A percentile compares a stretch with the other conserved stretches of the same genome.
These are phyloP conservation scores for Paramecium sonneborni DNA, from an alignment of 73 alveolate genomes.

Conservation along the genomic window DNA sequence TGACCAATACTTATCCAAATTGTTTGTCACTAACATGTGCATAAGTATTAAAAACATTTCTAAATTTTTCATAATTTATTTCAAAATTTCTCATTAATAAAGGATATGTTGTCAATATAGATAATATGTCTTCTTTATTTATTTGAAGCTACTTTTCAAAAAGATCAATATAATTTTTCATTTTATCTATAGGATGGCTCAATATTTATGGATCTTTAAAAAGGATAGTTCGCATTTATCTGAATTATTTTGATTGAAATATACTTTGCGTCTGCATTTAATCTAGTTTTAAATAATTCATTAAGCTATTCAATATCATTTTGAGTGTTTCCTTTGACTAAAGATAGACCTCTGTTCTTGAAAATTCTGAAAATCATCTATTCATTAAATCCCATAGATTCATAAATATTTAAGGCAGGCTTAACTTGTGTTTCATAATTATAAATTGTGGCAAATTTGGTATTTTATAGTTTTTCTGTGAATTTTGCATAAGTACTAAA, in stretches of 20 bases:
- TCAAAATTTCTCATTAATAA: not conserved
- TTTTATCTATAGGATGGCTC: not conserved
- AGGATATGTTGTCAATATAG: constrained; percentile 6
- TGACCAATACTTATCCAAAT: not conserved
- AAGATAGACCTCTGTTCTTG: not conserved
- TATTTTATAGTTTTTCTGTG: not conserved
- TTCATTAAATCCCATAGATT: not conserved
- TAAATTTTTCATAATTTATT: not conserved
- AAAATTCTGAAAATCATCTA: not conserved
- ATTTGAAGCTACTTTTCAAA: not conserved
- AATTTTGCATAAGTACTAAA: constrained; percentile 15
- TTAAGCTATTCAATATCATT: not conserved
- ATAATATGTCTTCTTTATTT: not conserved
- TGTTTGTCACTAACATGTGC: not conserved
- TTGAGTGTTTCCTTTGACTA: not conserved
- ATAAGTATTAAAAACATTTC: not conserved
- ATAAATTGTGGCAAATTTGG: not conserved
- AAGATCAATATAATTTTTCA: not conserved
- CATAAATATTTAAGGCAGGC: not conserved
- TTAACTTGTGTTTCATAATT: not conserved
- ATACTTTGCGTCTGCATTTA: not conserved
- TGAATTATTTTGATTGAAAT: not conserved
- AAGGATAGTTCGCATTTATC: not conserved
- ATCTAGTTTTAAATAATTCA: not conserved
- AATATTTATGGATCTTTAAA: constrained; percentile 20